Percentiles rank a stretch among this genome's conserved stretches.
phyloP scores from a whole-genome alignment of 2,329 filamentous ascomycete species.

The Anisogramma anomala region DNA sequence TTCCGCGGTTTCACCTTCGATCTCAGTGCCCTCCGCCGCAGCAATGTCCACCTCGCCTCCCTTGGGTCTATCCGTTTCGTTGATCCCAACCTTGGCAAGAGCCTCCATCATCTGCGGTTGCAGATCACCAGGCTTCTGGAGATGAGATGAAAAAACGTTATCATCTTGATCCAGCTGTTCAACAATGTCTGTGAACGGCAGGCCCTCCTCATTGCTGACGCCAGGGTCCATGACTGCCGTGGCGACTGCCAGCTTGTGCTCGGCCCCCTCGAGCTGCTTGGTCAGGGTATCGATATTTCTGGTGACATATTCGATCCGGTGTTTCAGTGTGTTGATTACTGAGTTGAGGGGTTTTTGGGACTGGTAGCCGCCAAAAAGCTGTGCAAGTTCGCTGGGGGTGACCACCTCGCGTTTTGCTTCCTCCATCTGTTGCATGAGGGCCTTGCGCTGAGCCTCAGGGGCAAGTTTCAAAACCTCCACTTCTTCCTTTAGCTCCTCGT shows the following conservation, averaged over 20 bases:
- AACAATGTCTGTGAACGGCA: conserved; percentile 80
- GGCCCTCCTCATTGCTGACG: conserved; percentile 52
- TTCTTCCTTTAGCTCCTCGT: conserved; percentile 79
- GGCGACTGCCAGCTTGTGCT: conserved; percentile 58
- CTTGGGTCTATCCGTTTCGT: conserved; percentile 20
- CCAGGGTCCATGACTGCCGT: conserved; percentile 49
- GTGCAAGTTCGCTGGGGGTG: conserved; percentile 43
- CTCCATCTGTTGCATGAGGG: conserved; percentile 39
- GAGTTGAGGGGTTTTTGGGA: conserved; percentile 48
- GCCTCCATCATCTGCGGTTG: conserved; percentile 59
- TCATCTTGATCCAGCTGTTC: conserved; percentile 88
- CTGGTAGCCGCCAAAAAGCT: conserved; percentile 38
- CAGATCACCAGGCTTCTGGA: conserved; percentile 55
- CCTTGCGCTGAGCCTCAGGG: conserved; percentile 37
- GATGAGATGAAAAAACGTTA: conserved; percentile 60
- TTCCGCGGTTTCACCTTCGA: background rate
- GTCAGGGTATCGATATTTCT: conserved; percentile 66
- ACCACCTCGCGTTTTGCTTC: conserved; percentile 51
- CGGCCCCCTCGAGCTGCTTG: conserved; percentile 57
- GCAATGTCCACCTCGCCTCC: background rate
- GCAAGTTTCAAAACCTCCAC: conserved; percentile 43
- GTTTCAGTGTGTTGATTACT: conserved; percentile 55
- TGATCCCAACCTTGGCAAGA: conserved; percentile 64
- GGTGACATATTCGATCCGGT: conserved; percentile 79
- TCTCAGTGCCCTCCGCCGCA: background rate